Base-by-base conservation (phyloP, 2,329 filamentous ascomycete genomes). In the Sporothrix phasma region DNA sequence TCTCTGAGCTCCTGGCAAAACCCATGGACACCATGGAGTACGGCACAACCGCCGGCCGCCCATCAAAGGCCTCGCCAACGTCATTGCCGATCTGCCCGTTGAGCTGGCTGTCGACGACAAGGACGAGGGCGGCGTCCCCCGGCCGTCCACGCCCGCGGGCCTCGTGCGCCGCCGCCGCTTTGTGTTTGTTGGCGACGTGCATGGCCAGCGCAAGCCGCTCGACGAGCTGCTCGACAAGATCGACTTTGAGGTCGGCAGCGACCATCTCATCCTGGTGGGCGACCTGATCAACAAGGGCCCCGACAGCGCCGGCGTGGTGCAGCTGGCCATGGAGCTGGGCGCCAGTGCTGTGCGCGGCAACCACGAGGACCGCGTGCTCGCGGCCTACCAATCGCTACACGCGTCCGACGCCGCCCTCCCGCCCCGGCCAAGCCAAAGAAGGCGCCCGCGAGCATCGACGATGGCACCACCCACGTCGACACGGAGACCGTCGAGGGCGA, bases 281-380 rank as follows among this genome's bases (percentile, higher is more conserved):
- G 90, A 96, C 74, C 81, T 93, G 73, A 82, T 97, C 69, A 87
- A 87, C 72, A 96, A 96, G 76, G 92, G 93, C 0, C 91, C 92
- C 11, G 87, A 96, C 75, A 93, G 89, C 37, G 71, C 81, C 0
- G 90, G 87, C 43, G 90, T 96, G 0, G 80, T 97, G 56, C 84
- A 88, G 65, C 79, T 92, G 47, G 87, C 90, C 43, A 88, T 91
- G 73, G 76, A 82, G 15, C 76, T 93, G 43, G 83, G 84, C 60
- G 92, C 93, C 24, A 90, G 87, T 34, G 90, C 86, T 67, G 91
- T 97, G 8, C 87, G 93, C 60, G 94, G 94, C 19, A 97, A 97
- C 75, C 90, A 96, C 76, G 94, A 99, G 73, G 92, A 97, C 73
- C 83, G 86, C 24, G 80, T 97, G 22, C 80, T 97, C n/a, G 80